Conservation (phyloP, 805 yeast species). For the Saccharomycopsis sp. region DNA sequence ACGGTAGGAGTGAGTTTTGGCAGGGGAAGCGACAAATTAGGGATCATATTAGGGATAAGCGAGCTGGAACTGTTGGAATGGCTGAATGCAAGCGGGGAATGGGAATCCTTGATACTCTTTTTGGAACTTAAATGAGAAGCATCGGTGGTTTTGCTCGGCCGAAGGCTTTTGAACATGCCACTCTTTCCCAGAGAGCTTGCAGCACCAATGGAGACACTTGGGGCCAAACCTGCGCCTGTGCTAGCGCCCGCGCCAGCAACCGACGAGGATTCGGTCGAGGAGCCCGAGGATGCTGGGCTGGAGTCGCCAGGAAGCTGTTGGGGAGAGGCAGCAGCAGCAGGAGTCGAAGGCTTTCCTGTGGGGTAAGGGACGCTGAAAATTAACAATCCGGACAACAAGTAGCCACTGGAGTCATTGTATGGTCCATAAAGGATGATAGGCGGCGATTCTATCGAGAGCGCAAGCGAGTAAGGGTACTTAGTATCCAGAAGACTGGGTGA, state of each 20-base stretch:
- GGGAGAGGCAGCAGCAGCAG: constrained; percentile 23
- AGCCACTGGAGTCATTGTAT: constrained; percentile 75
- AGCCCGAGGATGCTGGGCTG: background rate
- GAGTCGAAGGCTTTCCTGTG: constrained; percentile 16
- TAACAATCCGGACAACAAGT: constrained; percentile 75
- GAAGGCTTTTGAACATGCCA: background rate
- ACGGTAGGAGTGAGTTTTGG: background rate
- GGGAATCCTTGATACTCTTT: background rate
- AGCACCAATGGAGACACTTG: background rate
- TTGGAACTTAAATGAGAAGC: background rate
- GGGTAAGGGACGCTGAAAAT: constrained; percentile 45
- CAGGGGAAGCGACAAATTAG: background rate
- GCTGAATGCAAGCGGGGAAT: background rate
- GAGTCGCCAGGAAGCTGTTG: background rate
- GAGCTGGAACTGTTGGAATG: background rate
- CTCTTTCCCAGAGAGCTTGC: background rate
- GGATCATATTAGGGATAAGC: background rate
- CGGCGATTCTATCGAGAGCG: constrained; percentile 77
- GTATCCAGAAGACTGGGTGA: constrained; percentile 15
- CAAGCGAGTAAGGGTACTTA: constrained; percentile 38
- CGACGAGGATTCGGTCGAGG: background rate
- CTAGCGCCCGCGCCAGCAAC: background rate
- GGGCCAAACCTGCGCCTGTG: background rate
- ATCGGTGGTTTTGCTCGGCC: background rate
- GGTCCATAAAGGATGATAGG: constrained; percentile 83